Evolutionary conservation across 805 yeast genomes (phyloP), one percentile per base, ranked within the genome.

Genomic region (Candida morakotiae): DNA sequence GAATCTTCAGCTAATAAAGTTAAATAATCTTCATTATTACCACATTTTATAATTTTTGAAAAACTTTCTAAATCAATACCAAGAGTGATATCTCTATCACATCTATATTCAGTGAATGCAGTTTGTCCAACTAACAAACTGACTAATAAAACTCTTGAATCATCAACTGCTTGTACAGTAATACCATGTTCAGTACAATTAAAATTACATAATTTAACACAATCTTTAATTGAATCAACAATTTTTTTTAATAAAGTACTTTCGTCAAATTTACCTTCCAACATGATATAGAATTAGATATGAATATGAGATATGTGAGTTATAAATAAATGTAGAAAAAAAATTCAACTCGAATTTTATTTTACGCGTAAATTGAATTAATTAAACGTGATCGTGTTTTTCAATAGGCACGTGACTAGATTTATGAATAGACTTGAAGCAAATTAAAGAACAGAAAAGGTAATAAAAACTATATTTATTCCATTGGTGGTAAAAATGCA

Each of bases 121-220:
- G 85, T 89, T 45, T 81, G 79, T 41, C 94, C 95, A 48, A 93
- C 83, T 51, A 86, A 77, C 45, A 93, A 71, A 15, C 95, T 84
- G 28, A 91, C 96, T 47, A 93, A 75, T 46, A 89, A 76, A 41
- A 93, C 96, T 73, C 97, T 87, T 19, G 98, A 88, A 59, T 88
- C 94, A 65, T 93, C 98, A 49, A 93, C 93, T 19, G 98, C 98
- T 71, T 93, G 98, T 16, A 94, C 91, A 9, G 94, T 83, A 54
- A 93, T 83, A 49, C 98, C 98, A 45, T 80, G 77, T 61, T 86
- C 93, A n/a, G 94, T 79, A 69, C 97, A 93, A 70, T 88, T 93
- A 73, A 93, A 87, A 74, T 93, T 93, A 71, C 97, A 93, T 52
- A 89, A 75, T 54, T 86, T 87, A 45, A 93, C 96, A 56, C 95